Evolutionary conservation across 768 basidiomycete species (phyloP).

Genomic region (Dioszegia crocea): DNA sequence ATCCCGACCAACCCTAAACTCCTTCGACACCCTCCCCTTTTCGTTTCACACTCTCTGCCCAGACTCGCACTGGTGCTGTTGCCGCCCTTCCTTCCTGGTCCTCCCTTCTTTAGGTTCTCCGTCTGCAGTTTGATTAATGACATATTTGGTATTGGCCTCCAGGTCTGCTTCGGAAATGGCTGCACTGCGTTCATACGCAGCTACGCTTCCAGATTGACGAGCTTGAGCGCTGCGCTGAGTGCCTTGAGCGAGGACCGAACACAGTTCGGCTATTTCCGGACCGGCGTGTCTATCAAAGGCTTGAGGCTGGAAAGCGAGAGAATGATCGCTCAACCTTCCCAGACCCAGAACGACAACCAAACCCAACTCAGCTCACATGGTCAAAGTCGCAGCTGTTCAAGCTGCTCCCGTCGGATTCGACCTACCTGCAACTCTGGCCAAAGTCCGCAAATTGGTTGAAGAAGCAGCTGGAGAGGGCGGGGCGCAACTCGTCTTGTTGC

Average conservation of each 20-base stretch:
- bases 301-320: no score
- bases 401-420: constrained; percentile 18
- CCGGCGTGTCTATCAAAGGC: no score
- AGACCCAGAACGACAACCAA: no score
- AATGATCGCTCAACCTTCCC: no score
- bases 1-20: neutral
- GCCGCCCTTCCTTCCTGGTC: neutral
- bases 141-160: no score
- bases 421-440: constrained; percentile 16
- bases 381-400: constrained; percentile 22
- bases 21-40: neutral
- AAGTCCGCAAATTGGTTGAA: constrained; percentile 7
- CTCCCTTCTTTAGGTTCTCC: neutral
- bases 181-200: no score
- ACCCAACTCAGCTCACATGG: no score
- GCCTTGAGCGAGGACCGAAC: no score
- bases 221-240: no score
- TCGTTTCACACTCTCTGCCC: neutral
- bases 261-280: no score
- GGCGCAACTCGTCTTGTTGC: constrained; percentile 23
- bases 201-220: no score
- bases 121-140: neutral
- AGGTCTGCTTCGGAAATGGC: no score
- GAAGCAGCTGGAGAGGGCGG: constrained; percentile 12
- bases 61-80: neutral